Percentiles rank a stretch among this genome's conserved stretches.
phyloP scores from a whole-genome alignment of 495 filamentous ascomycete species.

The Paragyromitra xinjiangensis region DNA sequence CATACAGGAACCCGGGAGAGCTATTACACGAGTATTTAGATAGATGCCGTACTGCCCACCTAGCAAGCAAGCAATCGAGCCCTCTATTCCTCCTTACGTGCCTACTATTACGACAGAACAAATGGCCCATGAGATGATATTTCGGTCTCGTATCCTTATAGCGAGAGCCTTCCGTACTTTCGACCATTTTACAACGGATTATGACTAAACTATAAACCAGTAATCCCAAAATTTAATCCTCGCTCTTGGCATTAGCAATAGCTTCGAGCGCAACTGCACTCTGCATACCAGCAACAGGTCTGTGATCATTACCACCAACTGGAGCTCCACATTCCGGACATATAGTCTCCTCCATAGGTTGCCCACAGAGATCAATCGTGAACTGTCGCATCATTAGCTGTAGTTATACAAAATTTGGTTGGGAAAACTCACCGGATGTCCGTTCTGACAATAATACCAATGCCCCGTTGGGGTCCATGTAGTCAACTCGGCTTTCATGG shows the following conservation, averaged over 20 bases:
- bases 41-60: too few relatives aligned
- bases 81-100: too few relatives aligned
- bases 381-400: conserved; percentile 24
- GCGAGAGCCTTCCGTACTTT: too few relatives aligned
- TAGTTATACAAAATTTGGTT: background rate
- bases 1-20: too few relatives aligned
- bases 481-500: conserved; percentile 1
- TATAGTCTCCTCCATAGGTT: background rate
- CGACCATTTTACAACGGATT: too few relatives aligned
- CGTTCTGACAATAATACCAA: conserved; percentile 36
- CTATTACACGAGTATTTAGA: too few relatives aligned
- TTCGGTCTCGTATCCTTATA: too few relatives aligned
- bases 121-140: too few relatives aligned
- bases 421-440: conserved; percentile 3
- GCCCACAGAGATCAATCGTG: conserved; percentile 14
- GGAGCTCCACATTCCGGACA: conserved; percentile 22
- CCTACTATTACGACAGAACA: too few relatives aligned
- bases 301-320: conserved; percentile 9
- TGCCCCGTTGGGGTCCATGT: background rate
- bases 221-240: too few relatives aligned
- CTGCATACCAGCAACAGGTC: conserved; percentile 5
- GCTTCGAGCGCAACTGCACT: background rate
- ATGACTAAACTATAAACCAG: too few relatives aligned
- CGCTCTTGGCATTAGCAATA: background rate
- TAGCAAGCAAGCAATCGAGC: too few relatives aligned